Base-by-base conservation (phyloP, 2,329 filamentous ascomycete species). In the Setomelanomma holmii region DNA sequence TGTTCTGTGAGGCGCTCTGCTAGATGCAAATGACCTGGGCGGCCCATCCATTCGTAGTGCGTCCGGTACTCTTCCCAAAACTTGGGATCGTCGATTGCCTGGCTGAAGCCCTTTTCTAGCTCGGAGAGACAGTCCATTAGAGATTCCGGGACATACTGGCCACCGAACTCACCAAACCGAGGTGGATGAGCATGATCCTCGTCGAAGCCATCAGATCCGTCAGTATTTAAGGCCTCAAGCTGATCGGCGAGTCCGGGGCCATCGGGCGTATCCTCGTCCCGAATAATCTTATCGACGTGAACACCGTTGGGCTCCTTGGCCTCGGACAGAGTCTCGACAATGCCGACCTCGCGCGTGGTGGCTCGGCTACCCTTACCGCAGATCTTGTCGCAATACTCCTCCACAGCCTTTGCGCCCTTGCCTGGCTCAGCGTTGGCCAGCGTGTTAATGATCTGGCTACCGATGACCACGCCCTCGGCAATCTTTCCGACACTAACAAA, bases 11-110 rank as follows among this genome's bases (percentile, higher is more conserved):
- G 80, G 46, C 93, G 87, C 64, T 95, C 87, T 1, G 95, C 95
- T 46, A 93, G 79, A 78, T 99, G 95, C 46, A 99, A 81, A 63
- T 93, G 92, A 45, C 93, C 95, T 1, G 95, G 93, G 40, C 95
- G 88, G 50, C 93, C 92, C 89, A 99, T 99, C 82, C 95, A 99
- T 34, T 91, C 89, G 76, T 98, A 99, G 81, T 96, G 95, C 5
- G 91, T 91, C 60, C 91, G 85, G 79, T 91, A 99, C 77, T 99
- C 95, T 70, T 96, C 90, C 95, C 95, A 99, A 82, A 99, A 99
- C 48, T 85, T 83, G 4, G 91, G 89, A 71, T 98, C 93, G 58
- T 96, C 86, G 67, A 88, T 88, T 55, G 95, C 92, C 65, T 89
- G 80, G 67, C 95, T 88, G 82, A 99, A 99, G 27, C 93, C 95